Conservation (phyloP, 495 filamentous ascomycete species). For the Penicillium cinerascens region DNA sequence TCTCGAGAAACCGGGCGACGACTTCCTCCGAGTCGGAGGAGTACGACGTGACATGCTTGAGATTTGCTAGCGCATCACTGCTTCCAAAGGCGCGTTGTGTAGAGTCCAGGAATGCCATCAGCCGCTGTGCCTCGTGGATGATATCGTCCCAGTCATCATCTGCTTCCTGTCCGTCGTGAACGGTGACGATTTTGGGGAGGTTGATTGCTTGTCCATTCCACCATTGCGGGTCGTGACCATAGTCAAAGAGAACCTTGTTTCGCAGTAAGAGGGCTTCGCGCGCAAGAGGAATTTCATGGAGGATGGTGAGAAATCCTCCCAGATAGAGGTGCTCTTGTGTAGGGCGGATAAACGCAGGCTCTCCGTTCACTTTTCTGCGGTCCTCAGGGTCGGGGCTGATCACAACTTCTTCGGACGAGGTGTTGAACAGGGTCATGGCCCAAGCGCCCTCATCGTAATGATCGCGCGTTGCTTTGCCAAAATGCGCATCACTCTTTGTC, state of each 20-base stretch:
- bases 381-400: constrained; percentile 57
- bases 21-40: constrained; percentile 32
- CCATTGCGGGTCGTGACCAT: constrained; percentile 73
- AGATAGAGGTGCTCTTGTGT: constrained; percentile 57
- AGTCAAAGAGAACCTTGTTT: constrained; percentile 50
- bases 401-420: constrained; percentile 54
- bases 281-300: constrained; percentile 79
- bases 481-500: constrained; percentile 45
- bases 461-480: constrained; percentile 68
- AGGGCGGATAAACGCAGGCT: constrained; percentile 72
- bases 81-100: constrained; percentile 82
- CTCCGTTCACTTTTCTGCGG: constrained; percentile 54
- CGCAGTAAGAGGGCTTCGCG: constrained; percentile 68
- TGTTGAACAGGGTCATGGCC: constrained; percentile 65
- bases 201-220: constrained; percentile 73
- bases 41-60: constrained; percentile 37
- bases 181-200: constrained; percentile 53
- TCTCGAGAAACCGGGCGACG: constrained; percentile 35
- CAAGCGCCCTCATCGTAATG: constrained; percentile 71
- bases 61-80: constrained; percentile 53
- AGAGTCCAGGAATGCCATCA: constrained; percentile 82
- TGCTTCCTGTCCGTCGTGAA: constrained; percentile 36
- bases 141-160: constrained; percentile 47
- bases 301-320: constrained; percentile 68
- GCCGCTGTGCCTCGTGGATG: constrained; percentile 57